Conservation (phyloP, 495 filamentous ascomycete genomes). For the Trichoderma erinaceum region DNA sequence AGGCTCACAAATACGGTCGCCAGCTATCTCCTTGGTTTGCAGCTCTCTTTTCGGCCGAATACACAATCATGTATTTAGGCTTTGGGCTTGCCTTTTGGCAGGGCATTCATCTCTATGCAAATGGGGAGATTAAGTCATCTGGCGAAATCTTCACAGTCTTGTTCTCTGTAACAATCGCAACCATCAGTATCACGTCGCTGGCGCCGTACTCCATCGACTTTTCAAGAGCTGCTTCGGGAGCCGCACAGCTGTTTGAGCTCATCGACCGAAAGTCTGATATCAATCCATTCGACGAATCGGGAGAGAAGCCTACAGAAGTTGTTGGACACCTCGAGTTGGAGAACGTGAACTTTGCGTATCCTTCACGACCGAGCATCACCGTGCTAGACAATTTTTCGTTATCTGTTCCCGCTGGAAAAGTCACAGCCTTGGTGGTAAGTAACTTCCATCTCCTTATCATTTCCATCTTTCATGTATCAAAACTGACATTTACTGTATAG, state of each 20-base stretch:
- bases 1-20: constrained; percentile 46
- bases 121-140: constrained; percentile 43
- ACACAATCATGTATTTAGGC: constrained; percentile 18
- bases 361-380: constrained; percentile 47
- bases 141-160: constrained; percentile 61
- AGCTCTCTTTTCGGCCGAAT: constrained; percentile 3
- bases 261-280: constrained; percentile 25
- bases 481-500: background rate
- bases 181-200: constrained; percentile 24
- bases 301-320: constrained; percentile 22
- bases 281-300: constrained; percentile 18
- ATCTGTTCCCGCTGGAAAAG: constrained; percentile 58
- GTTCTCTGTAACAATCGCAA: constrained; percentile 69
- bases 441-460: background rate
- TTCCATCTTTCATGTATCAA: background rate
- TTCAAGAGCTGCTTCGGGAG: constrained; percentile 27
- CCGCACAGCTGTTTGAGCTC: constrained; percentile 28
- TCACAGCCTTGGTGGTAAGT: constrained; percentile 56
- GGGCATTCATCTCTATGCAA: constrained; percentile 22
- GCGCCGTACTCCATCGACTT: constrained; percentile 27
- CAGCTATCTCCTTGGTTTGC: constrained; percentile 9
- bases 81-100: constrained; percentile 31
- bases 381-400: constrained; percentile 40
- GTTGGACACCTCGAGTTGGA: constrained; percentile 40
- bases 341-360: constrained; percentile 50